Conservation (phyloP, 2,329 filamentous ascomycete genomes). For the Aulographum hederae region DNA sequence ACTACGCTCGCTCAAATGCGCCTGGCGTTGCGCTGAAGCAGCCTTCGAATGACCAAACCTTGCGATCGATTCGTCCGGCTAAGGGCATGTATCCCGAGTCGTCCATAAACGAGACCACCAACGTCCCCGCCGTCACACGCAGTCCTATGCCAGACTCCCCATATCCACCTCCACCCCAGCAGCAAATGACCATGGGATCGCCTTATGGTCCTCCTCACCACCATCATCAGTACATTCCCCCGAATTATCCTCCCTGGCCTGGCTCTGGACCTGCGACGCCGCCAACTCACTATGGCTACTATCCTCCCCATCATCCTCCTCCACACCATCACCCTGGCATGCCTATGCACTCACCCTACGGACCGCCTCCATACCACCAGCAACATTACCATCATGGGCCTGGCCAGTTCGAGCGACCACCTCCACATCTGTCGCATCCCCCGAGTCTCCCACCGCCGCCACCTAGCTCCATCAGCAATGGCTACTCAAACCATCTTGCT, state of each 20-base stretch:
- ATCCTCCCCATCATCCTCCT: constrained; percentile 14
- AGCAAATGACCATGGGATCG: constrained; percentile 36
- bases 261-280: constrained; percentile 22
- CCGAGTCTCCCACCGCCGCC: neutral
- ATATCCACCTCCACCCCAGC: constrained; percentile 32
- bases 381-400: neutral
- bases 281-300: constrained; percentile 22
- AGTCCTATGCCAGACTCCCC: constrained; percentile 45
- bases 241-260: constrained; percentile 19
- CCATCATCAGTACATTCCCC: constrained; percentile 14
- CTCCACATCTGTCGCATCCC: constrained; percentile 4
- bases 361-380: constrained; percentile 8
- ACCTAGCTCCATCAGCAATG: no score
- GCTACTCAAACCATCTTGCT: no score
- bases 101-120: constrained; percentile 69
- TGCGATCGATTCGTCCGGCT: constrained; percentile 67
- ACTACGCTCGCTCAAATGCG: constrained; percentile 70
- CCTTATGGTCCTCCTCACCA: constrained; percentile 24
- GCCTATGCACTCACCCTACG: constrained; percentile 16
- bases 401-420: constrained; percentile 4
- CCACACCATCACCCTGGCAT: constrained; percentile 15
- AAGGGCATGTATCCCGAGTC: constrained; percentile 98
- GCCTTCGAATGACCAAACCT: constrained; percentile 59
- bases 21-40: constrained; percentile 50
- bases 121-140: constrained; percentile 63